Base-by-base conservation (phyloP, 208 protist genomes). In the Herpetomonas tarakana region DNA sequence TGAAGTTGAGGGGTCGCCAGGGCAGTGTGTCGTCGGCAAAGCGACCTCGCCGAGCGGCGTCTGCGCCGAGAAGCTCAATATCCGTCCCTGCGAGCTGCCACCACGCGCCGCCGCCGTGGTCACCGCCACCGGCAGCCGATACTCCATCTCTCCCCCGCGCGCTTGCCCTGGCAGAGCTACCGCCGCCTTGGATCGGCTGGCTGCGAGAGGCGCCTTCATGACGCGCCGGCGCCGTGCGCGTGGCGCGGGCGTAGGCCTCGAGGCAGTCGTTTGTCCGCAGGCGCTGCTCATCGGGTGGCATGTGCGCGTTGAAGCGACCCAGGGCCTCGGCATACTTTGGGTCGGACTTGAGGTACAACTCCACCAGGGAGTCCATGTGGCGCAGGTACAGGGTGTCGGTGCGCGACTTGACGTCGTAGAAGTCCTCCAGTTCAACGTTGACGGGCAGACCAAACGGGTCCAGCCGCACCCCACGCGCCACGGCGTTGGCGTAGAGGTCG, bases 11-110 rank as follows among this genome's bases (percentile, higher is more conserved):
- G 0, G 74, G 68, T 1, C 76, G 65, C 79, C 83, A 90, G 7
- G 79, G 78, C 41, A 86, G 52, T n/a, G 70, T 86, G 68, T 86
- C 83, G 56, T 90, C 77, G 12, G 73, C 57, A 27, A 81, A 65
- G 19, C 74, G 73, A 4, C 58, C 61, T 1, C 71, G 78, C 24
- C 83, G 65, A 14, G 73, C 75, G 1, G 58, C 41, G 31, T 90
- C 83, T 3, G 51, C 53, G 24, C 51, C 67, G n/a, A 86, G 55
- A 2, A 79, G 71, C 65, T 78, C 71, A 25, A 79, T 28, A 27
- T 84, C 77, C 14, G 56, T 45, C 27, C 68, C 65, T 12, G 55
- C 47, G 11, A 74, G 58, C 44, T 55, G 60, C 57, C 19, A 35
- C 18, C 28, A 46, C 1, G 26, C 11, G 1, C 29, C 30, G 14